phyloP scores from a whole-genome alignment of 345 rosid species.

The Murraya paniculata region DNA sequence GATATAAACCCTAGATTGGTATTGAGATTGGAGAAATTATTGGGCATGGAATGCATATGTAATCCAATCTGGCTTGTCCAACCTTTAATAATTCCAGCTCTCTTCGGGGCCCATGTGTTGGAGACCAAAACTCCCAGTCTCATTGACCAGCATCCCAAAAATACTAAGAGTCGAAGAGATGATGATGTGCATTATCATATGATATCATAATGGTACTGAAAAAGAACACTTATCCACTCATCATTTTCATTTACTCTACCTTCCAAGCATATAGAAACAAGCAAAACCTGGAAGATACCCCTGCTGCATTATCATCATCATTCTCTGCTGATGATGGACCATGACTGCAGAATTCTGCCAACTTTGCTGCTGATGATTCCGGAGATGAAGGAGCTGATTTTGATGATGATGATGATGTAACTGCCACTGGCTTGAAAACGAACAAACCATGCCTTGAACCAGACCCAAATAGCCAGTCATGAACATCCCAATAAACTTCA shows the following conservation, averaged over 20 bases:
- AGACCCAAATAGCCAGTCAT: slow-evolving; percentile 53
- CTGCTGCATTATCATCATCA: slow-evolving; percentile 5
- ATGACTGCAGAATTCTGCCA: slow-evolving; percentile 13
- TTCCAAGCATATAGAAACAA: slow-evolving; percentile 54
- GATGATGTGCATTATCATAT: not conserved
- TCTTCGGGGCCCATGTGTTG: slow-evolving; percentile 29
- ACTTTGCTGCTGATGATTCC: slow-evolving; percentile 12
- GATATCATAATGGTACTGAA: slow-evolving; percentile 1
- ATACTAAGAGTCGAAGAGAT: not conserved
- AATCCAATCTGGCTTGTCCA: slow-evolving; percentile 22
- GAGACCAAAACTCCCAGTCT: not conserved
- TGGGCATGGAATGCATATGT: slow-evolving; percentile 6
- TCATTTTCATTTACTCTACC: slow-evolving; percentile 23
- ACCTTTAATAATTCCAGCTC: slow-evolving; percentile 31
- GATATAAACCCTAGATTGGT: not conserved
- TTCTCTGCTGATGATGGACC: slow-evolving; percentile 17
- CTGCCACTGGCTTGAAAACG: slow-evolving; percentile 40
- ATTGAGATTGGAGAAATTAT: slow-evolving; percentile 19
- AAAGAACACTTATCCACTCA: too few species aligned
- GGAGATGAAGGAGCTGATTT: slow-evolving; percentile 20
- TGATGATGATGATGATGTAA: slow-evolving; percentile 11
- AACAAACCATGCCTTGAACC: slow-evolving; percentile 55
- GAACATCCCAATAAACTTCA: slow-evolving; percentile 54
- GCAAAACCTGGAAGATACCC: slow-evolving; percentile 41
- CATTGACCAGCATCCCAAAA: not conserved